phyloP scores from a whole-genome alignment of 768 basidiomycete genomes.

The Galerina sulciceps region DNA sequence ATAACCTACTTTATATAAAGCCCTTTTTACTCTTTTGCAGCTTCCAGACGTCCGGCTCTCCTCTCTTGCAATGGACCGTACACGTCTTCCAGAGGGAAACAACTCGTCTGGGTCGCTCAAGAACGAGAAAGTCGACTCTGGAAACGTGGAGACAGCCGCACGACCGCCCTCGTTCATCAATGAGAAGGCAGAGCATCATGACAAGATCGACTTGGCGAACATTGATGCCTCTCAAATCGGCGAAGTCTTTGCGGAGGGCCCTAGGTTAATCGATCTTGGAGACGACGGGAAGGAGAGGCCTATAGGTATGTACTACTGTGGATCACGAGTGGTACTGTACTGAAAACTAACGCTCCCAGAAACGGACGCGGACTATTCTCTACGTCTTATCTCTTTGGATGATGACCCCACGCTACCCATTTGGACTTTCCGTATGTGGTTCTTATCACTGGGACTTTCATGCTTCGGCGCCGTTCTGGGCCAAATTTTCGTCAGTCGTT shows the following conservation, averaged over 20 bases:
- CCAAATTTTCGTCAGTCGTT: slow-evolving; percentile 47
- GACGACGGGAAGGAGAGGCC: slow-evolving; percentile 43
- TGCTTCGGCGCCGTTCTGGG: slow-evolving; percentile 57
- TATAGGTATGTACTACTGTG: slow-evolving; percentile 26
- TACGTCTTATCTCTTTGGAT: slow-evolving; percentile 52
- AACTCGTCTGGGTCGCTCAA: too few species aligned
- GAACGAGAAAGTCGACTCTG: too few species aligned
- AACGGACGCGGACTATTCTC: slow-evolving; percentile 48
- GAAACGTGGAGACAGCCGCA: too few species aligned
- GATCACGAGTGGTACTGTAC: not conserved
- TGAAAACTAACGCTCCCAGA: slow-evolving; percentile 27
- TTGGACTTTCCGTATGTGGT: slow-evolving; percentile 60
- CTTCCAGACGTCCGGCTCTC: too few species aligned
- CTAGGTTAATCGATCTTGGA: slow-evolving; percentile 37
- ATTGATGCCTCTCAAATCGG: not conserved
- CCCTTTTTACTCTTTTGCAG: too few species aligned
- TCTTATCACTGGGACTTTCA: slow-evolving; percentile 55
- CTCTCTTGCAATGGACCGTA: too few species aligned
- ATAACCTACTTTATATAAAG: too few species aligned
- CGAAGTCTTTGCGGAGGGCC: slow-evolving; percentile 24
- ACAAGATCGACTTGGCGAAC: not conserved
- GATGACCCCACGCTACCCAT: slow-evolving; percentile 53
- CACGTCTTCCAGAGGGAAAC: too few species aligned
- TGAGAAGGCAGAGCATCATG: too few species aligned
- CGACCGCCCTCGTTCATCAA: too few species aligned